Base-by-base conservation (phyloP, 2,329 filamentous ascomycete species). In the Phialophora verrucosa region DNA sequence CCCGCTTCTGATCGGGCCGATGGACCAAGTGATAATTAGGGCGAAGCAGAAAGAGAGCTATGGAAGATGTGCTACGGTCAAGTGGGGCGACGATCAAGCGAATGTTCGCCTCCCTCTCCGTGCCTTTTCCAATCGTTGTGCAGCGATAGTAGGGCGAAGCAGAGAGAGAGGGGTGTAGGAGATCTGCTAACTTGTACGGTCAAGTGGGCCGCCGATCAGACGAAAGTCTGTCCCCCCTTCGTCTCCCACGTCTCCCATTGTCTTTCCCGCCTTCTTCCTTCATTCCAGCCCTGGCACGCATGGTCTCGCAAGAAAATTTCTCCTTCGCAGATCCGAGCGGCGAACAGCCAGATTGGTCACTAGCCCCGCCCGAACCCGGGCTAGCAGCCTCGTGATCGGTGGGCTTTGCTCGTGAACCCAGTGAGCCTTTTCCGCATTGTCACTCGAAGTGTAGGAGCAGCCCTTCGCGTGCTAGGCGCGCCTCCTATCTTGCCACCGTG, bases 321-420 rank as follows among this genome's bases (percentile, higher is more conserved):
- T 44, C 31, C 38, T 32, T 47, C 61, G 59, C 31, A 58, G 51
- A 62, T 53, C 49, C 14, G 49, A 25, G 49, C 29, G 50, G 53
- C 53, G 55, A 14, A 58, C 38, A 50, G 59, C 58, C 54, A 68
- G 56, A 59, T 55, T 65, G 49, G 49, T 12, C 20, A 29, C 31
- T 50, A 57, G 35, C 20, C 27, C 17, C 17, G 11, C 58, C 58
- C 35, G 12, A 50, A 44, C 11, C 23, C 20, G 51, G 61, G 49
- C 65, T 62, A 62, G 51, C 44, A 62, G 59, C 65, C 65, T 68
- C 59, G 65, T 64, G 62, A 61, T 67, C 49, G 1, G 23, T 29
- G 8, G 20, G 44, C 49, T 20, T 29, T 27, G 20, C 49, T 51
- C 49, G 49, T 27, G 49, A 5, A 7, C 44, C 8, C 44, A 20